Conservation (phyloP, 495 filamentous ascomycete species). For the Trichoderma virens region DNA sequence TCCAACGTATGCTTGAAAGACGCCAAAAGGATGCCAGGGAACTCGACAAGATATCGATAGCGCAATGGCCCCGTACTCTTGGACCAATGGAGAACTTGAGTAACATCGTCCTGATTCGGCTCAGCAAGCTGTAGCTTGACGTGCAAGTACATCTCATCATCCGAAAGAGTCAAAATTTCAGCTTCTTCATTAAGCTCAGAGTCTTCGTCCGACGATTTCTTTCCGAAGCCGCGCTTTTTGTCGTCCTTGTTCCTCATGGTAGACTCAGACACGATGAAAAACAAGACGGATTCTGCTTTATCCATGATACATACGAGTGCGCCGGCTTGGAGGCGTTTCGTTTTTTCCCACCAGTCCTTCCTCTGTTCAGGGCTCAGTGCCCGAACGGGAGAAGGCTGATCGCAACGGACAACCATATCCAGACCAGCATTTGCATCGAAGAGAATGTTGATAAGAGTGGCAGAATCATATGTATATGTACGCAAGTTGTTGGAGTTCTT, state of each 20-base stretch:
- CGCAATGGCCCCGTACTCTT: not conserved
- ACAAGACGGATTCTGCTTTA: slow-evolving; percentile 20
- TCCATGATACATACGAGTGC: slow-evolving; percentile 53
- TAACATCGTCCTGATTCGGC: slow-evolving; percentile 20
- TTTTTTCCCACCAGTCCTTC: slow-evolving; percentile 53
- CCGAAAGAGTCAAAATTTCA: slow-evolving; percentile 16
- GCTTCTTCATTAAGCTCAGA: not conserved
- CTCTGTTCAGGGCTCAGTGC: slow-evolving; percentile 29
- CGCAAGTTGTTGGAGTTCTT: slow-evolving; percentile 14
- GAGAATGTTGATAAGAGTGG: slow-evolving; percentile 23
- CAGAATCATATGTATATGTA: slow-evolving; percentile 35
- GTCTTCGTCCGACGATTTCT: not conserved
- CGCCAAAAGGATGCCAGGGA: slow-evolving; percentile 59
- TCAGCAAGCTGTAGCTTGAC: slow-evolving; percentile 25
- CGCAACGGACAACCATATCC: slow-evolving; percentile 46
- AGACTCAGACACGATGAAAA: not conserved
- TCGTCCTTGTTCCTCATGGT: not conserved
- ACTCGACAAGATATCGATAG: slow-evolving; percentile 42
- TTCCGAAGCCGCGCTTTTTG: not conserved
- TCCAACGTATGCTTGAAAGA: slow-evolving; percentile 60
- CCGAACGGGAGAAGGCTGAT: slow-evolving; percentile 38
- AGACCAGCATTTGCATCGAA: slow-evolving; percentile 47
- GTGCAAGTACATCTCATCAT: slow-evolving; percentile 20
- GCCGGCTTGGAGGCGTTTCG: slow-evolving; percentile 47
- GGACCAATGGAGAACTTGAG: not conserved